Percentiles rank a stretch among this genome's conserved stretches.
Evolutionary conservation across 495 filamentous ascomycete species (phyloP).

Genomic region (Amphirosellinia nigrospora): DNA sequence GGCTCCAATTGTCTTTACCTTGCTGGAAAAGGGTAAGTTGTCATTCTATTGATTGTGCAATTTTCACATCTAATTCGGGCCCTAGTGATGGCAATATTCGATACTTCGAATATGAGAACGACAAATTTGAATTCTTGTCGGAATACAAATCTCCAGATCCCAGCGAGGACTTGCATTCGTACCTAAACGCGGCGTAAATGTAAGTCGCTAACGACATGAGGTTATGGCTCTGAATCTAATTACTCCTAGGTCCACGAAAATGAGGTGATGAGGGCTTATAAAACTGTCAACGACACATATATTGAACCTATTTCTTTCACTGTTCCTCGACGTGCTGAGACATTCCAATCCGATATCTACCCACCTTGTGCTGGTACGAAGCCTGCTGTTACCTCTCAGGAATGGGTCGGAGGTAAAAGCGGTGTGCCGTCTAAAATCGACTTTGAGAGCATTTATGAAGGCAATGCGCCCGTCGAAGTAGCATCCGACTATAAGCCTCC

Average conservation of each 20-base stretch:
- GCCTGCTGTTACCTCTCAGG: conserved; percentile 75
- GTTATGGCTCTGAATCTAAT: conserved; percentile 24
- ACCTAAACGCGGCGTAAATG: conserved; percentile 92
- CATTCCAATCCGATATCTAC: conserved; percentile 97
- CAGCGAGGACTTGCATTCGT: conserved; percentile 95
- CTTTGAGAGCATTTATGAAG: conserved; percentile 89
- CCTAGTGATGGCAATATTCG: conserved; percentile 94
- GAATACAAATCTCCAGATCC: conserved; percentile 93
- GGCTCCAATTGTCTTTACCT: conserved; percentile 91
- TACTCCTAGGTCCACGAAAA: conserved; percentile 80
- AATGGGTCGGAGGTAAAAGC: conserved; percentile 88
- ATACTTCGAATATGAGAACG: conserved; percentile 95
- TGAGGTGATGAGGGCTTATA: conserved; percentile 93
- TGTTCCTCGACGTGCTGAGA: conserved; percentile 92
- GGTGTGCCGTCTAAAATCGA: conserved; percentile 88
- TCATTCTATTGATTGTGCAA: neutral
- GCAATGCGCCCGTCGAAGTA: conserved; percentile 75
- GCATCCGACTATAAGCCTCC: conserved; percentile 71
- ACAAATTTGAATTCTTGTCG: conserved; percentile 94
- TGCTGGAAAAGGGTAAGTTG: conserved; percentile 89
- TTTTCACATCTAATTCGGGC: conserved; percentile 22
- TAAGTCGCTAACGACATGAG: conserved; percentile 42
- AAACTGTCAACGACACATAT: conserved; percentile 92
- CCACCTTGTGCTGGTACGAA: conserved; percentile 79
- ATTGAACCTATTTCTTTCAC: conserved; percentile 98